phyloP scores from a whole-genome alignment of 225 moss, liverwort and hornwort species.

The Sphagnum tenellum region DNA sequence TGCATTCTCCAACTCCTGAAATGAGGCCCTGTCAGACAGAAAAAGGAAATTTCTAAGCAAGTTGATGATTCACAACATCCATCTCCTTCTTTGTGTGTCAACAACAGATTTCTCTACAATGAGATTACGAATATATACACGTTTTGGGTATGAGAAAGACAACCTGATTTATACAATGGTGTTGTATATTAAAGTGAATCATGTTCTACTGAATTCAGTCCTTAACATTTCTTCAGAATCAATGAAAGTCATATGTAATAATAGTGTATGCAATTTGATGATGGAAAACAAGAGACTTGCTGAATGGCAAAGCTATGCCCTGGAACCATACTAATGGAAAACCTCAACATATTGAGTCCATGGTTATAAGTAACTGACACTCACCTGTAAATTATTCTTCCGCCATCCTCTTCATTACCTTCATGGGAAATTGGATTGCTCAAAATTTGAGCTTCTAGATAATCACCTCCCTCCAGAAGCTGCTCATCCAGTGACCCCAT shows the following conservation, averaged over 20 bases:
- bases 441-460: conserved; percentile 48
- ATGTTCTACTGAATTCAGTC: too few relatives aligned
- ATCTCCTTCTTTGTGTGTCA: too few relatives aligned
- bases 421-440: conserved; percentile 39
- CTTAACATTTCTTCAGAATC: too few relatives aligned
- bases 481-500: conserved; percentile 46
- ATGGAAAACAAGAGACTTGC: too few relatives aligned
- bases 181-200: too few relatives aligned
- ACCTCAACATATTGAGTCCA: background rate
- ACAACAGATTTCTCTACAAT: background rate
- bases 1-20: conserved; percentile 40
- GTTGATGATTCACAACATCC: too few relatives aligned
- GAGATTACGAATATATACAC: background rate
- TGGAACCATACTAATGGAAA: background rate
- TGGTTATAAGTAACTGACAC: background rate
- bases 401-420: conserved; percentile 40
- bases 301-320: background rate
- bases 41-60: too few relatives aligned
- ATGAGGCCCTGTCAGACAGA: conserved; percentile 22
- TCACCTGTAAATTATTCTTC: conserved; percentile 31
- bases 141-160: background rate
- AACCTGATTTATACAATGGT: too few relatives aligned
- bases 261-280: too few relatives aligned
- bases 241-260: too few relatives aligned
- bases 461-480: conserved; percentile 32